Evolutionary conservation across 495 filamentous ascomycete genomes (phyloP).

Genomic region (Aspergillus biplanus): DNA sequence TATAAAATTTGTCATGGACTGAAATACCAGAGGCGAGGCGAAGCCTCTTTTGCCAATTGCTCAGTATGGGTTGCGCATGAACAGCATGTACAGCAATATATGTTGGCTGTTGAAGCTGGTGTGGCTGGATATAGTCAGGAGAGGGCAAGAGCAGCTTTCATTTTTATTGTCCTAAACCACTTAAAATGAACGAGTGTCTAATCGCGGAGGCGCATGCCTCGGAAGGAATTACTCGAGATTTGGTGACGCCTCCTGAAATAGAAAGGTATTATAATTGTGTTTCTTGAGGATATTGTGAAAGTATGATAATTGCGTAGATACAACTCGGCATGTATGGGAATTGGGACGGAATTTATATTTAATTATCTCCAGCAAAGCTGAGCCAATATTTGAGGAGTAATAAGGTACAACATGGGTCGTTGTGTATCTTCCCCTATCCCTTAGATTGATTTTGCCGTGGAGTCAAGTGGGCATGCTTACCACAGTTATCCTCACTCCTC

Average conservation of each 20-base stretch:
- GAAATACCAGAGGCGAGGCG: no score
- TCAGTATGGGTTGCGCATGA: no score
- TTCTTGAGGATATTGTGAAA: no score
- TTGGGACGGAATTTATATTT: no score
- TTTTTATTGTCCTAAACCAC: not conserved
- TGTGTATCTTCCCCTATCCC: slow-evolving; percentile 4
- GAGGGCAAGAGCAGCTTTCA: slow-evolving; percentile 8
- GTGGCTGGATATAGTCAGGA: slow-evolving; percentile 16
- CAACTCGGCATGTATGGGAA: not conserved
- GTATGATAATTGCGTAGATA: not conserved
- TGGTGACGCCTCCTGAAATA: no score
- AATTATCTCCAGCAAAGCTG: no score
- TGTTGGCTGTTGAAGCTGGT: slow-evolving; percentile 14
- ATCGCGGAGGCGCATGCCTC: no score
- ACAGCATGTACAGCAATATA: slow-evolving; percentile 2
- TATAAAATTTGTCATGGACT: no score
- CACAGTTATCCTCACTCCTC: slow-evolving; percentile 23
- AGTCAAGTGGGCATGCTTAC: slow-evolving; percentile 29
- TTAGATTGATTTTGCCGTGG: slow-evolving; percentile 25
- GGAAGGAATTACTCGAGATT: no score
- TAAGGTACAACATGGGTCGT: not conserved
- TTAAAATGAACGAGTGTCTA: slow-evolving; percentile 7
- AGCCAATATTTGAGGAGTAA: no score
- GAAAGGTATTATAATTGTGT: no score
- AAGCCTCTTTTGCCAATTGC: no score